Base-by-base conservation (phyloP, 139 green algal species). In the Chlorella sorokiniana region DNA sequence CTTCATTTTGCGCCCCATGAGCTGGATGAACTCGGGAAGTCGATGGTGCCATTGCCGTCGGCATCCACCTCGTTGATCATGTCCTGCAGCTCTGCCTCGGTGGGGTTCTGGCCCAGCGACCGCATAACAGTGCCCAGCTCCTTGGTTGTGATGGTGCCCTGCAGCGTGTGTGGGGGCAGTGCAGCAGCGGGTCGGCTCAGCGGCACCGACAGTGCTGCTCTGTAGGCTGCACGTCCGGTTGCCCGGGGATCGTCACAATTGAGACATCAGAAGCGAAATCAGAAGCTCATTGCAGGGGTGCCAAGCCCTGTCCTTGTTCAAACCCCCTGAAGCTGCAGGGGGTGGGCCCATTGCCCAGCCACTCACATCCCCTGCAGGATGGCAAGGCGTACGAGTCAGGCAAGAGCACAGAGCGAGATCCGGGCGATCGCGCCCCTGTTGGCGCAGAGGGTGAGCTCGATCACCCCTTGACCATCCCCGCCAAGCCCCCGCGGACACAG, bases 51-150 rank as follows among this genome's bases (percentile, higher is more conserved):
- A 84, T 98, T 99, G 65, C 96, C 96, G 84, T 99, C 97, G 31
- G 94, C 94, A 85, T 99, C 97, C 31, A 99, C 97, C 89, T 99
- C 97, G 83, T 96, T 98, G 84, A 99, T 98, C 97, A 99, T 99
- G 79, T 99, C 97, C 89, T 98, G 94, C 81, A 99, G 91, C 91
- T 99, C 97, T 11, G 96, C 97, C 89, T 99, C 97, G 9, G 97
- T 99, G 25, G 97, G 97, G 86, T 99, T 99, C 88, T 99, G 97
- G 11, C 97, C 97, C 83, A 99, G 87, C 0, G 95, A 99, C 40
- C 97, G 92, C 97, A 99, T 99, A 31, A 99, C 97, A 27, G 96
- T 99, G 65, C 97, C 97, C 51, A 99, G 92, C 88, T 99, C 97
- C 87, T 99, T 96, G 40, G 95, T 98, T n/a, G 95, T 98, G 86